Percentiles rank a stretch among this genome's conserved stretches.
phyloP scores from a whole-genome alignment of 2,329 filamentous ascomycete species.

The Cordyceps pruinosa region DNA sequence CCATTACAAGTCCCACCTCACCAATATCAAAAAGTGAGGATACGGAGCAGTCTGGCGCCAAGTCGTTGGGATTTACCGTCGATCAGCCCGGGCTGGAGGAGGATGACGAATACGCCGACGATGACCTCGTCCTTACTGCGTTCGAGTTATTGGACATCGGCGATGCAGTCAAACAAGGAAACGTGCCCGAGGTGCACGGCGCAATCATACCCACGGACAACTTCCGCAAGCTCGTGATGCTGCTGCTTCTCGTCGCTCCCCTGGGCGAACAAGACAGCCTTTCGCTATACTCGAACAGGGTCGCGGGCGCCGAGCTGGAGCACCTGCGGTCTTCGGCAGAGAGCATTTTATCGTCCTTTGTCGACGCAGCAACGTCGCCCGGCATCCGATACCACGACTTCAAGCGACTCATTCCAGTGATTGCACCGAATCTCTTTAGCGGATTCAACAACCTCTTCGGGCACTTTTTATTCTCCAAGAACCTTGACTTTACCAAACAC shows the following conservation, averaged over 20 bases:
- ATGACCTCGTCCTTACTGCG: conserved; percentile 61
- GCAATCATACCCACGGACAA: conserved; percentile 69
- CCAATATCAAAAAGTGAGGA: neutral
- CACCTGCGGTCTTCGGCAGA: conserved; percentile 56
- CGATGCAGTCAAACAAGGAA: conserved; percentile 50
- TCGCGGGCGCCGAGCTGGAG: conserved; percentile 49
- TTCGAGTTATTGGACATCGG: conserved; percentile 61
- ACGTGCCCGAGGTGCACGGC: conserved; percentile 45
- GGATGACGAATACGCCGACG: conserved; percentile 40
- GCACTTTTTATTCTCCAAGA: conserved; percentile 68
- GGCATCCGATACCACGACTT: conserved; percentile 58
- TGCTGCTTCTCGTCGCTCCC: conserved; percentile 61
- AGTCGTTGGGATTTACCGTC: conserved; percentile 36
- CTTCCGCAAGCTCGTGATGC: conserved; percentile 61
- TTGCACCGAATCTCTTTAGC: conserved; percentile 60
- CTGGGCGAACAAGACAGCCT: conserved; percentile 58
- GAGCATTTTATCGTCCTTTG: conserved; percentile 58
- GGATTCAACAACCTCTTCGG: conserved; percentile 65
- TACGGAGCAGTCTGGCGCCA: neutral
- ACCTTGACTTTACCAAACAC: conserved; percentile 57
- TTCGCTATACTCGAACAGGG: conserved; percentile 50
- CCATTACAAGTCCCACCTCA: conserved; percentile 21
- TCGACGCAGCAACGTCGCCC: conserved; percentile 56
- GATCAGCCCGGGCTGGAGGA: conserved; percentile 37
- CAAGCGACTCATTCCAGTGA: conserved; percentile 49